Base-by-base conservation (phyloP, 345 rosid genomes). In the Tarenaya hassleriana region DNA sequence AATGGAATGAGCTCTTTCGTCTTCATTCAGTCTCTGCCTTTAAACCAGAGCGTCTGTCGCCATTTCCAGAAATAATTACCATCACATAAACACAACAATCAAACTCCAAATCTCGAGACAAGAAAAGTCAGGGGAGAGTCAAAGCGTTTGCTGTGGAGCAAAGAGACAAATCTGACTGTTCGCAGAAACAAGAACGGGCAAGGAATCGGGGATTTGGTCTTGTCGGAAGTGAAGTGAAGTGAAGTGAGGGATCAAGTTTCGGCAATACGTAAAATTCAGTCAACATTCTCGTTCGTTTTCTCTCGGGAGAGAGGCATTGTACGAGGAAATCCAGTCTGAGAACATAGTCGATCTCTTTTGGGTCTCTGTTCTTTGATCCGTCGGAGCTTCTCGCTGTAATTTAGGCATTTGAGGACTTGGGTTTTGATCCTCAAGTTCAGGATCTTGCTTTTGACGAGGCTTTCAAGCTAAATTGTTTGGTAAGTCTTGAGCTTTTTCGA, bases 111-210 rank as follows among this genome's bases (percentile, higher is more conserved):
- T 52, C 34, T 42, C 58, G 34, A 56, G 54, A 35, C 24, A 34
- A 42, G 63, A 64, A 57, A 50, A 63, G 18, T 32, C 50, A 38
- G 50, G 60, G 33, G 34, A 38, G 60, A 47, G 47, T 10, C 60
- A 63, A 24, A 24, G 68, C 68, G n/a, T 63, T 49, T 55, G 62
- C 56, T 49, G 52, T 57, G 53, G 63, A 56, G 52, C 58, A 57
- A 64, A 56, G 63, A 57, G 56, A 63, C 69, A 57, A 56, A 64
- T 64, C 69, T 64, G 69, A 64, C 69, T 50, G 52, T 50, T 43
- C 21, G 27, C 58, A 64, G 63, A 14, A 18, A 29, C 42, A 50
- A 27, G 54, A 44, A 41, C 41, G 52, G 20, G 69, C 63, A 64
- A 64, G 63, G 69, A 64, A 64, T 64, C 63, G 35, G 38, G 56